Evolutionary conservation across 2,329 filamentous ascomycete genomes (phyloP), one percentile per base, ranked within the genome.

Genomic region (Aureobasidium uvarum): DNA sequence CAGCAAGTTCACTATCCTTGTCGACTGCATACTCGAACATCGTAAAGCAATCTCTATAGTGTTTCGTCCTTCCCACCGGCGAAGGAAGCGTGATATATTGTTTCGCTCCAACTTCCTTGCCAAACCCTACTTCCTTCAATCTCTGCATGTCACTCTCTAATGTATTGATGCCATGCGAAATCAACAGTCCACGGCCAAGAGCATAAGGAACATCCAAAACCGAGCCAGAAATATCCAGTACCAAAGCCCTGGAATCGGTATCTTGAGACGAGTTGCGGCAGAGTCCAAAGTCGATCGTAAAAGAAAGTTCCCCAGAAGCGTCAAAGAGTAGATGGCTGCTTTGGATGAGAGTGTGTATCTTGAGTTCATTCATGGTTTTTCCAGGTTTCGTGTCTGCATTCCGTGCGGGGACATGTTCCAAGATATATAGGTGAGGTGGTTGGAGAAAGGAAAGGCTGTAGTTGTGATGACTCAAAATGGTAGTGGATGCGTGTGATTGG

Each of bases 11-110:
- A 20, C 54, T 45, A 3, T 16, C 54, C 11, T 3, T 23, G 1
- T 58, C 54, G 16, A 58, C 39, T 16, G 2, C 14, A n/a, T 58
- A 45, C 10, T 58, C 54, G 1, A 58, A 45, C 1, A 7, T 20
- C 6, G 54, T 45, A 33, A 58, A 58, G 16, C 38, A n/a, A 16
- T 45, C 39, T 58, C 45, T 56, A 11, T 43, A 56, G 36, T 56
- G 52, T 31, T 43, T 18, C 14, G 36, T 56, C 13, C 52, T 56
- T 20, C 52, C 52, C 20, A 56, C 33, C 11, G 52, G 52, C 23
- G 52, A 56, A 41, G 52, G 14, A 0, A 56, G 52, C 10, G 23
- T 28, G 2, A 56, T 18, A 5, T 25, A 28, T 16, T 38, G 33
- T 10, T 10, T 28, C 16, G 3, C 14, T 18, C 3, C 23, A 36